Percentiles rank a stretch among this genome's conserved stretches.
Conservation (phyloP, 1,139 yeast genomes). For the Schizosaccharomyces versatilis region DNA sequence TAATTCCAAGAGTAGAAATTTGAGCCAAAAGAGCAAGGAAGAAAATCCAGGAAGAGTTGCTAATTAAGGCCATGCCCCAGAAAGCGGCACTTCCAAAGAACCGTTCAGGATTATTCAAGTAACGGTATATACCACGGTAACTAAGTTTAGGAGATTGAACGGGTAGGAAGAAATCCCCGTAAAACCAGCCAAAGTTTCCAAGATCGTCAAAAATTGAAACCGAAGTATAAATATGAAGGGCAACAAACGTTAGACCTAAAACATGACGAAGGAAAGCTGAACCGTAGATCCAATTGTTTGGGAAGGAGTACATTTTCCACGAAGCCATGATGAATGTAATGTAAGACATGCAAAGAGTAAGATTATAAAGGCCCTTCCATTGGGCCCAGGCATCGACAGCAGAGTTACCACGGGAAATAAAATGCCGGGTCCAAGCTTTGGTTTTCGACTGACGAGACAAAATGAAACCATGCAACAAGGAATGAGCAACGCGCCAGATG, state of each 20-base stretch:
- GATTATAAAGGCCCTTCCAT: conserved; percentile 54
- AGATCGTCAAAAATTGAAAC: conserved; percentile 48
- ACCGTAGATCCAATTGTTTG: conserved; percentile 7
- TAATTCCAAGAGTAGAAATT: conserved; percentile 39
- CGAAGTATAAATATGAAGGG: conserved; percentile 53
- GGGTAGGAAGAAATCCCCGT: conserved; percentile 66
- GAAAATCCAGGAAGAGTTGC: conserved; percentile 36
- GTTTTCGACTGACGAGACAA: conserved; percentile 39
- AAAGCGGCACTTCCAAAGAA: conserved; percentile 63
- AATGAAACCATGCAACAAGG: conserved; percentile 30
- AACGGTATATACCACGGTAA: conserved; percentile 67
- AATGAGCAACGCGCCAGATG: conserved; percentile 31
- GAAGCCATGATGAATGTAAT: conserved; percentile 18
- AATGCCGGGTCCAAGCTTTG: conserved; percentile 46
- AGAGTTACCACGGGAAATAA: conserved; percentile 44
- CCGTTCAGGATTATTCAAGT: conserved; percentile 69
- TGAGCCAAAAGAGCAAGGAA: conserved; percentile 48
- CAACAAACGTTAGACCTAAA: conserved; percentile 31
- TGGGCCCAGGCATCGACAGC: conserved; percentile 49
- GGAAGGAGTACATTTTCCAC: conserved; percentile 8
- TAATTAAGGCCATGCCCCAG: conserved; percentile 52
- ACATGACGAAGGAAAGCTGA: conserved; percentile 34
- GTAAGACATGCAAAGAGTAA: conserved; percentile 25
- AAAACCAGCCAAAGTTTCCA: conserved; percentile 77
- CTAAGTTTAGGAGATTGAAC: conserved; percentile 31